Conservation (phyloP, 805 yeast genomes). For the Lachancea lanzarotensis region DNA sequence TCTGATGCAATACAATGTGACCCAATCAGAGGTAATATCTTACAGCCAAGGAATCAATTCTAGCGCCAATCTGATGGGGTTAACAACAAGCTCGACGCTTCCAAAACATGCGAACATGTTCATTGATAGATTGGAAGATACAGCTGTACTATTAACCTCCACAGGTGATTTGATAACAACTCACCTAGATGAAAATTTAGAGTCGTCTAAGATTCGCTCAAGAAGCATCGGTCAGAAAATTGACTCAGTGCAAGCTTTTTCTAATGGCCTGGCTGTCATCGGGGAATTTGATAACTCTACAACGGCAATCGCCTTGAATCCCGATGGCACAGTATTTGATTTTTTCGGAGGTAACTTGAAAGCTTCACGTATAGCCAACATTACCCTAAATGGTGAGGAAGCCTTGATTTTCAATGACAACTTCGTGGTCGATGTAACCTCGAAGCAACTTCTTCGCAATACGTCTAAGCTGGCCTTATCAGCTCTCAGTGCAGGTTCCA, state of each 20-base stretch:
- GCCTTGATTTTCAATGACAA: constrained; percentile 22
- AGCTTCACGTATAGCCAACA: constrained; percentile 14
- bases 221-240: constrained; percentile 12
- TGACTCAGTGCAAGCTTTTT: neutral
- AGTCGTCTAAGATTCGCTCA: neutral
- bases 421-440: constrained; percentile 28
- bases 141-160: constrained; percentile 45
- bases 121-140: constrained; percentile 32
- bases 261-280: constrained; percentile 34
- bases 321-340: constrained; percentile 19
- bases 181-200: constrained; percentile 19
- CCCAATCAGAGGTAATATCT: constrained; percentile 49
- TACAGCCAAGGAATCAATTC: neutral
- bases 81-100: constrained; percentile 35
- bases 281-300: constrained; percentile 25
- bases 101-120: constrained; percentile 20
- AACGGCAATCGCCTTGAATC: constrained; percentile 3
- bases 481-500: constrained; percentile 26
- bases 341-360: neutral
- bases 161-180: constrained; percentile 36
- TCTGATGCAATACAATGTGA: constrained; percentile 70
- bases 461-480: constrained; percentile 22
- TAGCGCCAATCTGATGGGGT: constrained; percentile 40
- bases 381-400: constrained; percentile 18
- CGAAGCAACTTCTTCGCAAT: constrained; percentile 15